Conservation (phyloP, 148 eudicot species). For the Hydrangea macrophylla region DNA sequence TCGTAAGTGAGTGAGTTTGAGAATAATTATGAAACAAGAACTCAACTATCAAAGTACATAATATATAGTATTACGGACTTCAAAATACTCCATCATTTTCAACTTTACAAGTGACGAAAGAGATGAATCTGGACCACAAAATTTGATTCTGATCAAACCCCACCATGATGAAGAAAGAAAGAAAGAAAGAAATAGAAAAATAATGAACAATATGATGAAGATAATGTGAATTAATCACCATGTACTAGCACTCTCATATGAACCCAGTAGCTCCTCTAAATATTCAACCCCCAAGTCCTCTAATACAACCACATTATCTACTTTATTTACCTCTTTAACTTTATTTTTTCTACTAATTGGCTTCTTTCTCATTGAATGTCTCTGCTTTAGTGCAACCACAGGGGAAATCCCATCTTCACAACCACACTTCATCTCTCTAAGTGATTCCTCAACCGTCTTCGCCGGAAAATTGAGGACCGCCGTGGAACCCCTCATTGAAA, state of each 20-base stretch:
- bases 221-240: not conserved
- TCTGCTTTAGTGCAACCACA: conserved; percentile 49
- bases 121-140: no score
- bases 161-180: not conserved
- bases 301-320: conserved; percentile 31
- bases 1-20: no score
- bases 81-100: not conserved
- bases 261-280: conserved; percentile 41
- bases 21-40: no score
- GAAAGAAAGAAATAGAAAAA: not conserved
- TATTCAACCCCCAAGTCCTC: conserved; percentile 67
- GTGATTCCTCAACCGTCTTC: conserved; percentile 44
- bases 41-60: no score
- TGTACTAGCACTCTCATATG: not conserved
- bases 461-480: conserved; percentile 58
- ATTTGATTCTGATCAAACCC: not conserved
- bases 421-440: conserved; percentile 31
- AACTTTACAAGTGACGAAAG: conserved; percentile 8
- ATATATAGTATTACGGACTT: not conserved
- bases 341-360: conserved; percentile 17
- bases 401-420: conserved; percentile 36
- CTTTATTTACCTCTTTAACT: not conserved
- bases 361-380: conserved; percentile 41
- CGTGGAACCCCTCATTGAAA: conserved; percentile 41
- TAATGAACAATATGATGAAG: no score